Evolutionary conservation across 495 filamentous ascomycete genomes (phyloP).

Genomic region (Elaphomyces granulatus): DNA sequence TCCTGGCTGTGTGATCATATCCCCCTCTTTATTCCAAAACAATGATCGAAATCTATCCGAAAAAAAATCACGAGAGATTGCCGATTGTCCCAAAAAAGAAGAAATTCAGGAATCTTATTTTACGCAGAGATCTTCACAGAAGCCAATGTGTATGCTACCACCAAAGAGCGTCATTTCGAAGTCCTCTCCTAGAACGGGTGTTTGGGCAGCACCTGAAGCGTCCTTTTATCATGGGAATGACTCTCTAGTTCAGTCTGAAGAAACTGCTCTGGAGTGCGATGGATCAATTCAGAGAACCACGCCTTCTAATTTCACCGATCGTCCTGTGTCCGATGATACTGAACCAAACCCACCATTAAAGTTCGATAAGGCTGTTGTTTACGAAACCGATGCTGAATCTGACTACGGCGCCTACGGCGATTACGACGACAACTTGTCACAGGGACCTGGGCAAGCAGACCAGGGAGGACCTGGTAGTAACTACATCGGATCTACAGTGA

Average conservation of each 20-base stretch:
- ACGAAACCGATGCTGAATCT: slow-evolving; percentile 32
- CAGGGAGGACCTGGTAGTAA: not conserved
- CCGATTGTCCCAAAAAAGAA: slow-evolving; percentile 11
- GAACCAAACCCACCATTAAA: not conserved
- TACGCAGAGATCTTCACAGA: not conserved
- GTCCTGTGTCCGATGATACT: not conserved
- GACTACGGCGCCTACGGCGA: slow-evolving; percentile 22
- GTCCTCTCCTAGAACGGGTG: no score
- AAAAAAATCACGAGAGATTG: not conserved
- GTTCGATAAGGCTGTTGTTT: slow-evolving; percentile 23
- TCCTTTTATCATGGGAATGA: not conserved
- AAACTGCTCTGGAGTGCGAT: not conserved
- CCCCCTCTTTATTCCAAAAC: slow-evolving; percentile 26
- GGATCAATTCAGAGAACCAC: not conserved
- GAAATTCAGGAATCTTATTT: slow-evolving; percentile 7
- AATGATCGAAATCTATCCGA: slow-evolving; percentile 11
- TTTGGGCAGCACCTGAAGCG: not conserved
- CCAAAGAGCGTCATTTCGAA: no score
- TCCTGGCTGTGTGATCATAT: slow-evolving; percentile 25
- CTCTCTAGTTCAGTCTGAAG: not conserved
- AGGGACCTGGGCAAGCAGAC: not conserved
- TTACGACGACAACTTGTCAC: slow-evolving; percentile 1
- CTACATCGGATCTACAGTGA: not conserved
- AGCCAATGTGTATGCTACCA: not conserved
- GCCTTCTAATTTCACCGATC: not conserved